phyloP scores from a whole-genome alignment of 352 stramenopile genomes.

The Blastocystis sp. region DNA sequence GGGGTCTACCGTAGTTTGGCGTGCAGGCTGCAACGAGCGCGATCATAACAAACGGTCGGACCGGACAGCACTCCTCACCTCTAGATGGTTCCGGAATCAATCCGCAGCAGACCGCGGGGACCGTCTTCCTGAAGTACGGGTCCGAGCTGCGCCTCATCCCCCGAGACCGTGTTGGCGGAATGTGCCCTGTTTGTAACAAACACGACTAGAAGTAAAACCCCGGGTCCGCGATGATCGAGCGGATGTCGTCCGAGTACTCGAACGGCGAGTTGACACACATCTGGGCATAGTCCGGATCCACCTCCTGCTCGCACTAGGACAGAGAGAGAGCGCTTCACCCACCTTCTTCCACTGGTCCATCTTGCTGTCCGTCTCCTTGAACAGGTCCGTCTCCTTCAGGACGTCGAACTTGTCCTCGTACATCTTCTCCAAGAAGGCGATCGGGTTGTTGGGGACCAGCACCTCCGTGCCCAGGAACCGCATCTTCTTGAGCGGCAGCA shows the following conservation, averaged over 20 bases:
- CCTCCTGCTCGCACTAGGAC: slow-evolving; percentile 10
- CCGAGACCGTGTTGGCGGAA: slow-evolving; percentile 72
- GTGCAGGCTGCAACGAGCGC: slow-evolving; percentile 75
- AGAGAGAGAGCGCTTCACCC: neutral
- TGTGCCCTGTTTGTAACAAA: slow-evolving; percentile 30
- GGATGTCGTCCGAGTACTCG: neutral
- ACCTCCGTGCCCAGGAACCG: slow-evolving; percentile 13
- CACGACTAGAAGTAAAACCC: neutral
- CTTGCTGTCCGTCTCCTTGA: neutral
- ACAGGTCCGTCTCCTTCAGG: slow-evolving; percentile 30
- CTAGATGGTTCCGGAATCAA: slow-evolving; percentile 79
- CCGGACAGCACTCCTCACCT: neutral
- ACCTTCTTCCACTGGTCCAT: neutral
- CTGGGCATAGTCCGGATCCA: neutral
- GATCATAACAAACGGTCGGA: slow-evolving; percentile 77
- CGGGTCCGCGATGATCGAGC: neutral
- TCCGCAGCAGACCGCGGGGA: slow-evolving; percentile 74
- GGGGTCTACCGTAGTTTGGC: slow-evolving; percentile 69
- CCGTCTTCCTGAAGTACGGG: slow-evolving; percentile 77
- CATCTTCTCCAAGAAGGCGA: slow-evolving; percentile 45
- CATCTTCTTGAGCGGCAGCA: slow-evolving; percentile 51
- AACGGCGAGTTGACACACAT: slow-evolving; percentile 33
- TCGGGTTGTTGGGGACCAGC: slow-evolving; percentile 25
- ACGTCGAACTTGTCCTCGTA: slow-evolving; percentile 28
- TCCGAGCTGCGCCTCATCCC: slow-evolving; percentile 77